phyloP scores from a whole-genome alignment of 768 basidiomycete genomes.

The Lepiota venenata region DNA sequence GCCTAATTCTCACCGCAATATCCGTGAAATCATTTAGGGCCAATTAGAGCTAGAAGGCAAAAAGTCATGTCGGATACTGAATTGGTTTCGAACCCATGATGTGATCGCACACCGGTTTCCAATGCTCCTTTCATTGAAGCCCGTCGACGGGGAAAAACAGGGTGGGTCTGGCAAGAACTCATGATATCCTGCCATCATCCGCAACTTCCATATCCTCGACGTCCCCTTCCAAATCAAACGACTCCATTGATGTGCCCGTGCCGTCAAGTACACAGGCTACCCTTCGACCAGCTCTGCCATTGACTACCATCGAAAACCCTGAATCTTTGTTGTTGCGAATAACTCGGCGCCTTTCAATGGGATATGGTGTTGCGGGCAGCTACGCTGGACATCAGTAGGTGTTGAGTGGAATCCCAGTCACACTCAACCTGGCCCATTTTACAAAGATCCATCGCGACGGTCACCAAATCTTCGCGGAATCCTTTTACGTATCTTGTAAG shows the following conservation, averaged over 20 bases:
- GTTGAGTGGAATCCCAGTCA: slow-evolving; percentile 17
- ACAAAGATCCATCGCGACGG: slow-evolving; percentile 50
- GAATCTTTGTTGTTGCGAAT: slow-evolving; percentile 51
- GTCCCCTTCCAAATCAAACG: slow-evolving; percentile 75
- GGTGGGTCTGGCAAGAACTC: slow-evolving; percentile 9
- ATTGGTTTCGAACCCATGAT: slow-evolving; percentile 20
- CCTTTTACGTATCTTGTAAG: slow-evolving; percentile 48
- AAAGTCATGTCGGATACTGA: slow-evolving; percentile 31
- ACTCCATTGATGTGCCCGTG: slow-evolving; percentile 61
- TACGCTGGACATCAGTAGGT: slow-evolving; percentile 33
- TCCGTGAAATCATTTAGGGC: slow-evolving; percentile 34
- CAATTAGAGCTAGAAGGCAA: slow-evolving; percentile 37
- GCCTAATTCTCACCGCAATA: slow-evolving; percentile 40
- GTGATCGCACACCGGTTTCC: slow-evolving; percentile 23
- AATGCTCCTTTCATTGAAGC: slow-evolving; percentile 22
- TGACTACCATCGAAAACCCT: slow-evolving; percentile 60
- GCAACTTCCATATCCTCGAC: slow-evolving; percentile 47
- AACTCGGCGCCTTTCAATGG: slow-evolving; percentile 55
- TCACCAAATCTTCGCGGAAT: slow-evolving; percentile 66
- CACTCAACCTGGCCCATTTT: slow-evolving; percentile 61
- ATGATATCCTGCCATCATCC: slow-evolving; percentile 28
- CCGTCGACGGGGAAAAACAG: slow-evolving; percentile 22
- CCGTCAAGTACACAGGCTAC: slow-evolving; percentile 73
- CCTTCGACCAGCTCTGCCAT: slow-evolving; percentile 70
- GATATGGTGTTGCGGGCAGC: slow-evolving; percentile 45